Base-by-base conservation (phyloP, 352 stramenopile species). In the Phytopythium vexans region DNA sequence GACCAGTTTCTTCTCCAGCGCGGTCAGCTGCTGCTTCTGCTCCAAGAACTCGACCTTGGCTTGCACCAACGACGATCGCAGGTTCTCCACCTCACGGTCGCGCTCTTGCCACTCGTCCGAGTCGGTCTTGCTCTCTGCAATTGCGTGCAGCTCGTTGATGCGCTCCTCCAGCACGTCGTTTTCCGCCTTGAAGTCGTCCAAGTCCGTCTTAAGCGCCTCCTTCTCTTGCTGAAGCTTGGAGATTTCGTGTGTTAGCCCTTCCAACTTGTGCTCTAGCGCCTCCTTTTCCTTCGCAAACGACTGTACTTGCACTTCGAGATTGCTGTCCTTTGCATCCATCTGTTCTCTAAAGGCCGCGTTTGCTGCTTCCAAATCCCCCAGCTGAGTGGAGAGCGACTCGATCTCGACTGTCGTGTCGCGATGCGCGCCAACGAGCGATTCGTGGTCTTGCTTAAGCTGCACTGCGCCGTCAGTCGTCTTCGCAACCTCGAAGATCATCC, bases 401-500 rank as follows among this genome's bases (percentile, higher is more conserved):
- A 82, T 41, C 40, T 81, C 63, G 3, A 33, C 51, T 6, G 60
- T 43, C 36, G 73, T 78, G 10, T 70, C 60, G n/a, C 58, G 58
- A 35, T 80, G 66, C 9, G 55, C 61, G 14, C 60, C 58, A 9
- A 76, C 37, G 16, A 82, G 57, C 39, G 53, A 56, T 54, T 84
- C 70, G 53, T 85, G 72, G 36, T 92, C 68, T 56, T 86, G 69
- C 46, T 88, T 80, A 9, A 88, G 57, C 44, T 80, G 79, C 8
- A 78, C 71, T 8, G 64, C 73, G 33, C 70, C 58, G 49, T 92
- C 82, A 0, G 79, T 68, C 8, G 79, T 82, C 60, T 87, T 86
- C 1, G 79, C 79, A 16, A 90, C 74, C 33, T 90, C 77, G 52
- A 90, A 89, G 11, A 86, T 66, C 79, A 90, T 88, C 0, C 79